These are phyloP conservation scores for Echeveria elegans DNA, from an alignment of 164 flowering plant species.

Conservation along the genomic window DNA sequence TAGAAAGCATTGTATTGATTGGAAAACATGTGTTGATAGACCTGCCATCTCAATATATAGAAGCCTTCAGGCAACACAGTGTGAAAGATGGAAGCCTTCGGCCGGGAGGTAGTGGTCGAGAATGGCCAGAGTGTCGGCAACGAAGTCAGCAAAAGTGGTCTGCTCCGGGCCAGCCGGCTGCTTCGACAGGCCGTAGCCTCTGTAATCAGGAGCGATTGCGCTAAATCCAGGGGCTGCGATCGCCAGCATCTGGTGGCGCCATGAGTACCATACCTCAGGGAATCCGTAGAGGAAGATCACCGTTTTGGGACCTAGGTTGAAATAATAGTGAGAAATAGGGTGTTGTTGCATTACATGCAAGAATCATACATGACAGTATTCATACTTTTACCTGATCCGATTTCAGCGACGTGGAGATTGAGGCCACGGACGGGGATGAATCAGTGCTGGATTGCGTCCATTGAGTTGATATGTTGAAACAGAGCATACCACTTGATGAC, in stretches of 20 bases:
- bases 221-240: conserved; percentile 38
- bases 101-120: too few relatives aligned
- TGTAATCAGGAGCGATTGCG: conserved; percentile 34
- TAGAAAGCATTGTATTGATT: too few relatives aligned
- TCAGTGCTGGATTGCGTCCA: conserved; percentile 47
- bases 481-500: neutral
- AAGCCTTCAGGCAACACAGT: conserved; percentile 46
- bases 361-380: neutral
- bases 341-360: neutral
- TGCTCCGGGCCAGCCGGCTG: conserved; percentile 30
- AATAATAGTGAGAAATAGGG: neutral
- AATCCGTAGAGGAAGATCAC: conserved; percentile 54
- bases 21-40: too few relatives aligned
- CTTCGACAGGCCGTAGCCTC: conserved; percentile 41
- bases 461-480: conserved; percentile 6
- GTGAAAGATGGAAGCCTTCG: neutral
- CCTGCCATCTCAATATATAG: conserved; percentile 50
- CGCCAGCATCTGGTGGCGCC: conserved; percentile 70
- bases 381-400: conserved; percentile 24
- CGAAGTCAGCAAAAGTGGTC: conserved; percentile 25
- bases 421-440: conserved; percentile 28
- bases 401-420: conserved; percentile 48
- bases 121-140: conserved; percentile 29
- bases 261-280: conserved; percentile 65
- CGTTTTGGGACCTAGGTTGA: conserved; percentile 25